These are phyloP conservation scores for Cerioporus squamosus DNA, from an alignment of 1,284 basidiomycete genomes.

Conservation along the genomic window DNA sequence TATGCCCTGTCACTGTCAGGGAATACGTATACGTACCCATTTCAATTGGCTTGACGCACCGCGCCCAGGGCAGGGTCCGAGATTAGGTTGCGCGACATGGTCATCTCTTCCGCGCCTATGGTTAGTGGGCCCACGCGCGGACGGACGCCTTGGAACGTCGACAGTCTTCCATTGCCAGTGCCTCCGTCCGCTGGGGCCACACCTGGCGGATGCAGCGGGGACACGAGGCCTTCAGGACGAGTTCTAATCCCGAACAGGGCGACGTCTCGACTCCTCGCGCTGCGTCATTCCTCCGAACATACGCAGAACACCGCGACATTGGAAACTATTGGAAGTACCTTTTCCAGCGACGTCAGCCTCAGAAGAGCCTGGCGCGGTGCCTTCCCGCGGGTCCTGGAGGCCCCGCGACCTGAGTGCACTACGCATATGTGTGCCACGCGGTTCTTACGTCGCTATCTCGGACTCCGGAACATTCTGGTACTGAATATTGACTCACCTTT, in stretches of 20 bases:
- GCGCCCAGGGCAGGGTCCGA: constrained; percentile 1
- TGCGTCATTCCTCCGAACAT: not conserved
- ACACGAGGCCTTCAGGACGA: constrained; percentile 9
- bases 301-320: too few species aligned
- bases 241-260: constrained; percentile 5
- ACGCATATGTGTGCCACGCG: not conserved
- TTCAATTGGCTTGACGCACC: not conserved
- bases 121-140: constrained; percentile 1
- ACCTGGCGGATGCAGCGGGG: constrained; percentile 9
- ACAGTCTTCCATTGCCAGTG: constrained; percentile 12
- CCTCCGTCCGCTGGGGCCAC: constrained; percentile 13
- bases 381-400: not conserved
- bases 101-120: constrained; percentile 3
- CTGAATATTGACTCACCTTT: too few species aligned
- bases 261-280: constrained; percentile 10
- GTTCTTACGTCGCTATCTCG: not conserved
- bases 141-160: constrained; percentile 2
- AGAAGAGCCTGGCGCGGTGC: not conserved
- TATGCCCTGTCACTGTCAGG: not conserved
- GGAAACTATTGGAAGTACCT: not conserved
- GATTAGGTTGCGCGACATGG: constrained; percentile 5
- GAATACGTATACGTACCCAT: too few species aligned
- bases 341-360: not conserved
- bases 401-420: not conserved
- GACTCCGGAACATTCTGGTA: too few species aligned